phyloP scores from a whole-genome alignment of 2,329 filamentous ascomycete genomes.

The Penicillium sp. region DNA sequence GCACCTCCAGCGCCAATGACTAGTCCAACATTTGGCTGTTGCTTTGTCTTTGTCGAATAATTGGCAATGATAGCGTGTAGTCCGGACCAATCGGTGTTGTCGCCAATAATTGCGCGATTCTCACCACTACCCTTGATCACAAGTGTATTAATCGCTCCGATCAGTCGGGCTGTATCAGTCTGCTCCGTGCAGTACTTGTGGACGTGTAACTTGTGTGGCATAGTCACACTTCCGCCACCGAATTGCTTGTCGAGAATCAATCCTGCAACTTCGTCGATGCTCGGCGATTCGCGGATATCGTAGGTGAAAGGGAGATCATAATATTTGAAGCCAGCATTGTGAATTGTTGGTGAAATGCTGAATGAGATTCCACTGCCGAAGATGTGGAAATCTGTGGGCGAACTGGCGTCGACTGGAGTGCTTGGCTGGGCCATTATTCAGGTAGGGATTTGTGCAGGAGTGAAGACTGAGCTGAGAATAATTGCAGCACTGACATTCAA shows the following conservation, averaged over 20 bases:
- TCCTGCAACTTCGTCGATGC: conserved; percentile 33
- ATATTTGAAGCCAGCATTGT: conserved; percentile 16
- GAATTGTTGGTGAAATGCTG: conserved; percentile 19
- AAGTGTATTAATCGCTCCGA: conserved; percentile 36
- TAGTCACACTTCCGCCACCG: conserved; percentile 41
- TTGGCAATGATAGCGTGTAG: conserved; percentile 34
- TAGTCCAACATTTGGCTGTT: conserved; percentile 28
- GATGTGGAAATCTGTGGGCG: conserved; percentile 13
- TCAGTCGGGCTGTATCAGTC: conserved; percentile 35
- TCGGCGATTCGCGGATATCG: conserved; percentile 28
- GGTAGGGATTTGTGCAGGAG: background rate
- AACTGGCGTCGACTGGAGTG: background rate
- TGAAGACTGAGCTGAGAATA: background rate
- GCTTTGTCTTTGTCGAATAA: conserved; percentile 10
- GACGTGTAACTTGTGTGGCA: conserved; percentile 50
- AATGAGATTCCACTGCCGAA: conserved; percentile 20
- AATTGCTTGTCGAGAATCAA: conserved; percentile 31
- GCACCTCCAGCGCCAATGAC: conserved; percentile 48
- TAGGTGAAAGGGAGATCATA: conserved; percentile 9
- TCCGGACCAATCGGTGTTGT: conserved; percentile 49
- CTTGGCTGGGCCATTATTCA: background rate
- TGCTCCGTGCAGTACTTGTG: conserved; percentile 36
- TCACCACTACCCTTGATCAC: conserved; percentile 12
- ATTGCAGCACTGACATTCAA: background rate
- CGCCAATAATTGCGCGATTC: conserved; percentile 32